These are phyloP conservation scores for Musa troglodytarum DNA, from an alignment of 176 grass and related monocot species.

Conservation along the genomic window DNA sequence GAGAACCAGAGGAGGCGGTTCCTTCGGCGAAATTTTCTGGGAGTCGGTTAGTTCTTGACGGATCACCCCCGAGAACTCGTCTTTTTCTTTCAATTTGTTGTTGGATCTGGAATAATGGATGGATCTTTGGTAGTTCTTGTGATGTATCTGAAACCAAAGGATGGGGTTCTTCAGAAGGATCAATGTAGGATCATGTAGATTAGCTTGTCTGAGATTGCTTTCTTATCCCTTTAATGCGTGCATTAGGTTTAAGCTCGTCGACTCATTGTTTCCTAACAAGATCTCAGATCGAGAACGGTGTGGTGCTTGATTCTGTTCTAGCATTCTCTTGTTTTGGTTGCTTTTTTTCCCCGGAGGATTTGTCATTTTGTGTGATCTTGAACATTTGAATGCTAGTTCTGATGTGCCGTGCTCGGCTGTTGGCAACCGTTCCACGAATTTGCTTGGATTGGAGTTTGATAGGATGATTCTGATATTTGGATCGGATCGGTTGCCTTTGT, in stretches of 20 bases:
- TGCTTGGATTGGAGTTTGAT: conserved; percentile 4
- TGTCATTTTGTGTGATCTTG: neutral
- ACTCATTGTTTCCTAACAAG: neutral
- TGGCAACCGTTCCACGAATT: neutral
- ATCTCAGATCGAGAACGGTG: neutral
- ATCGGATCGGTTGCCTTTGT: neutral
- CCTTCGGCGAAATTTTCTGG: neutral
- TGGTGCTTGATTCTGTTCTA: neutral
- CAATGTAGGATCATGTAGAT: neutral
- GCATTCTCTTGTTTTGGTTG: neutral
- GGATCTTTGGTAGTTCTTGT: neutral
- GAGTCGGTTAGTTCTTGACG: neutral
- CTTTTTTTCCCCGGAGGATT: neutral
- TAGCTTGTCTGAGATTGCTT: neutral
- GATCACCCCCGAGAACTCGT: neutral
- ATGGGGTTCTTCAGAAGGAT: conserved; percentile 1
- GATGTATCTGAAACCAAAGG: neutral
- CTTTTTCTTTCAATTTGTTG: neutral
- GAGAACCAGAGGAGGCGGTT: neutral
- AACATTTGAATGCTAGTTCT: neutral
- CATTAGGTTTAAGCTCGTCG: neutral
- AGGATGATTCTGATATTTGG: neutral
- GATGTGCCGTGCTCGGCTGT: neutral
- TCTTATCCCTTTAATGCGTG: neutral
- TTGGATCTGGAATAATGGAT: neutral